Evolutionary conservation across 2,329 filamentous ascomycete species (phyloP), one percentile per base, ranked within the genome.

Genomic region (Claviceps monticola): DNA sequence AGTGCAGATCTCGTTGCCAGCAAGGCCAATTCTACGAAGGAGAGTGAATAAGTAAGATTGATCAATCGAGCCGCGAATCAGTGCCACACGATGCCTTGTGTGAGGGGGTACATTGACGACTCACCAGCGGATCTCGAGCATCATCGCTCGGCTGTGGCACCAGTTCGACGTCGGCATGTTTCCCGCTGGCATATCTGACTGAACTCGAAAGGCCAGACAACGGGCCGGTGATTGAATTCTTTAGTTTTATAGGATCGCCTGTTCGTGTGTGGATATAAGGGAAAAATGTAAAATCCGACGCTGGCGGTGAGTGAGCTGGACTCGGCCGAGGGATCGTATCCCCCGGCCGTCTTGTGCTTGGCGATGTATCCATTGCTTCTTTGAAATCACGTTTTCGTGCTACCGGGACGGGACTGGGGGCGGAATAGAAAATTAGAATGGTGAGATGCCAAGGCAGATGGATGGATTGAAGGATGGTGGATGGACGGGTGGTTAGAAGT

Each of bases 131-230:
- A 60, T 80, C 78, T 23, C 72, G 67, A 0, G 68, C 66, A 51
- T 77, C 73, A 51, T 78, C 73, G 50, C 74, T 79, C 0, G 77
- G 76, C 59, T 77, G 76, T 3, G 78, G 77, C 9, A 74, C 70
- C 46, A 78, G 62, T 60, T 77, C 75, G 5, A 72, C 62, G 14
- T 62, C 59, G 2, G 68, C 62, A 52, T 69, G 58, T 51, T 67
- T 73, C 0, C 74, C 74, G 23, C 58, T 67, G 7, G 68, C 74
- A 53, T 74, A 75, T 59, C 76, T 76, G 58, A 75, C 29, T 69
- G 14, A 64, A 61, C 48, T 67, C 64, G 46, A 60, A 55, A 16
- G 51, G 16, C 50, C 52, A 4, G 56, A 51, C 23, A 58, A 51
- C 9, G 56, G 54, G 19, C 46, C 34, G 5, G 51, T 58, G 51